A percentile compares a stretch with the other conserved stretches of the same genome.
Evolutionary conservation across 139 green algal species (phyloP).

Genomic region (Monoraphidium neglectum): DNA sequence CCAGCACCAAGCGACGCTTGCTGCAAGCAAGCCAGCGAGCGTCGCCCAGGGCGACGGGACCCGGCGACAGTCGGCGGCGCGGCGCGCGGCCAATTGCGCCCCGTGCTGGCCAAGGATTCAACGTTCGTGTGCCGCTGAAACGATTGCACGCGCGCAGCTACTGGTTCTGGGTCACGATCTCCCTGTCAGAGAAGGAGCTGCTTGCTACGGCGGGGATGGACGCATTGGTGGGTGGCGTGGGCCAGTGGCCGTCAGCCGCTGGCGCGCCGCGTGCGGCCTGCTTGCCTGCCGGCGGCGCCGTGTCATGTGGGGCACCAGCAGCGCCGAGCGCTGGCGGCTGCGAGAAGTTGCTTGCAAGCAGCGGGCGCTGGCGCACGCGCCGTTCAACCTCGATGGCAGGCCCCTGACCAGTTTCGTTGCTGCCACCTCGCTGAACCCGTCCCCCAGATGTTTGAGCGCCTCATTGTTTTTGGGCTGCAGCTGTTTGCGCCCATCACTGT

Average conservation of each 20-base stretch:
- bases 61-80: too few relatives aligned
- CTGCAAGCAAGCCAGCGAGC: too few relatives aligned
- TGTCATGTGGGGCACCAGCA: neutral
- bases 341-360: neutral
- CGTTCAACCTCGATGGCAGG: neutral
- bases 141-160: neutral
- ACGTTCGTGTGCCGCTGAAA: neutral
- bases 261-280: neutral
- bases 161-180: constrained; percentile 20
- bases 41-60: too few relatives aligned
- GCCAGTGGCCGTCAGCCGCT: neutral
- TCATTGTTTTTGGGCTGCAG: constrained; percentile 31
- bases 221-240: constrained; percentile 14
- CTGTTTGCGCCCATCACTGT: constrained; percentile 15
- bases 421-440: neutral
- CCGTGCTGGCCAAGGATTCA: neutral
- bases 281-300: too few relatives aligned
- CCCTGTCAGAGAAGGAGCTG: constrained; percentile 26
- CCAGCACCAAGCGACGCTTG: neutral
- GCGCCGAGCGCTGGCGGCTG: neutral
- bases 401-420: neutral
- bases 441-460: constrained; percentile 31
- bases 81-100: neutral
- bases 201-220: constrained; percentile 35
- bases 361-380: neutral